Conservation (phyloP, 2,329 filamentous ascomycete genomes). For the Epichloe brachyelytri region DNA sequence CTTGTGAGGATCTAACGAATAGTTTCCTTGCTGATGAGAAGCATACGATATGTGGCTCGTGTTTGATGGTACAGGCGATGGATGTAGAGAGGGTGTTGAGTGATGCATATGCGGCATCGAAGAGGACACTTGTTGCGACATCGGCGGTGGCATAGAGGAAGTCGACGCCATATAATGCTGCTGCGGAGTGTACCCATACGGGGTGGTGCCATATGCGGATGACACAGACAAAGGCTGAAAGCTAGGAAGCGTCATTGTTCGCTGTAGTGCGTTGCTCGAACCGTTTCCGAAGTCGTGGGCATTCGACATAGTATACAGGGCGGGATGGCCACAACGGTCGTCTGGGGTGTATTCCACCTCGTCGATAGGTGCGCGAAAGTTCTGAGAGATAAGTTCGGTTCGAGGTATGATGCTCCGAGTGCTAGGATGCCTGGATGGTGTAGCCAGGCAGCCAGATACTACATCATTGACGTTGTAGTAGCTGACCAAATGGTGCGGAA, state of each 20-base stretch:
- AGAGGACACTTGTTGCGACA: slow-evolving; percentile 2
- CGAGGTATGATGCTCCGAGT: slow-evolving; percentile 37
- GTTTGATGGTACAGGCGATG: slow-evolving; percentile 6
- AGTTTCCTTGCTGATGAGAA: slow-evolving; percentile 9
- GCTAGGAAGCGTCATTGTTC: slow-evolving; percentile 14
- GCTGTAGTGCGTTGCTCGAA: slow-evolving; percentile 12
- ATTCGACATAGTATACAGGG: slow-evolving; percentile 6
- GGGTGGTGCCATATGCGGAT: neutral
- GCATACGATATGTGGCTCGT: slow-evolving; percentile 1
- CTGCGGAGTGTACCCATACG: slow-evolving; percentile 7
- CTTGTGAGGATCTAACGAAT: slow-evolving; percentile 10
- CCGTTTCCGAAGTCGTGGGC: slow-evolving; percentile 7
- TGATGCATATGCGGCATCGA: slow-evolving; percentile 1
- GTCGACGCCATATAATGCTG: slow-evolving; percentile 1
- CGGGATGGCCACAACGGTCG: neutral
- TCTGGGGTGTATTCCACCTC: slow-evolving; percentile 32
- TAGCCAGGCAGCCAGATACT: slow-evolving; percentile 42
- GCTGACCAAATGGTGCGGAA: slow-evolving; percentile 74
- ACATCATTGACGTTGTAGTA: slow-evolving; percentile 81
- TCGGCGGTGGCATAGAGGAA: slow-evolving; percentile 4
- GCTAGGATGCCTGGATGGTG: slow-evolving; percentile 38
- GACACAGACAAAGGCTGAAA: slow-evolving; percentile 6
- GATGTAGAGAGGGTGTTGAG: slow-evolving; percentile 8
- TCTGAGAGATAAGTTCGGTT: slow-evolving; percentile 46
- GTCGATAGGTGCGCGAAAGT: slow-evolving; percentile 53